Conservation (phyloP, 495 filamentous ascomycete species). For the Gamarada debralockiae region DNA sequence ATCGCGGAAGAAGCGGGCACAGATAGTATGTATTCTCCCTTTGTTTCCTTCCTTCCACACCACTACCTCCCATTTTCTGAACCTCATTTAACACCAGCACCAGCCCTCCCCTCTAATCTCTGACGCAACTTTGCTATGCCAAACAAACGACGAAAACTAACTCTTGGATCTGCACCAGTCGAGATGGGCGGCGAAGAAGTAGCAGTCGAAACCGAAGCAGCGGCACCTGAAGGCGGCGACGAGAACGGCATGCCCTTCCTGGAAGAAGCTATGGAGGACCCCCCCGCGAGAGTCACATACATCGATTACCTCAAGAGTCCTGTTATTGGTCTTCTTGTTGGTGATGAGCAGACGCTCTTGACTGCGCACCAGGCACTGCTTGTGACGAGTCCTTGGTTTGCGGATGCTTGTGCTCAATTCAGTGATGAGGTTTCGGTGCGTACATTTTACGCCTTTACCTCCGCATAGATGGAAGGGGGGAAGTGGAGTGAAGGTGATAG, state of each 20-base stretch:
- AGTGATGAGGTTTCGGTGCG: slow-evolving; percentile 45
- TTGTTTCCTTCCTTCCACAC: too few species aligned
- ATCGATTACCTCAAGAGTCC: slow-evolving; percentile 70
- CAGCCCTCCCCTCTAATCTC: too few species aligned
- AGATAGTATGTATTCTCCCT: slow-evolving; percentile 24
- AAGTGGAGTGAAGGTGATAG: too few species aligned
- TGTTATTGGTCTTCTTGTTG: slow-evolving; percentile 73
- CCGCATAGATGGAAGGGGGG: too few species aligned
- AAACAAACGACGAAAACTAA: too few species aligned
- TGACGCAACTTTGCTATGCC: too few species aligned
- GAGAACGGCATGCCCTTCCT: slow-evolving; percentile 36
- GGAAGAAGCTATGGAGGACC: slow-evolving; percentile 36
- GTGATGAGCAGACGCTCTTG: slow-evolving; percentile 58
- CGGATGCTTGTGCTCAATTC: slow-evolving; percentile 55
- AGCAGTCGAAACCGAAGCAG: slow-evolving; percentile 23
- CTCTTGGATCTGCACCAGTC: slow-evolving; percentile 8
- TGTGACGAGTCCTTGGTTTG: slow-evolving; percentile 67
- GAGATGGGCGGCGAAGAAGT: slow-evolving; percentile 44
- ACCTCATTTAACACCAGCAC: too few species aligned
- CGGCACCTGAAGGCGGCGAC: background rate
- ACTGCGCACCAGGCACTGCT: slow-evolving; percentile 80
- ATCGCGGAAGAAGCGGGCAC: slow-evolving; percentile 32
- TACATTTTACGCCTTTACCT: slow-evolving; percentile 1
- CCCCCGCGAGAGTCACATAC: slow-evolving; percentile 36
- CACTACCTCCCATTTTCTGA: too few species aligned